Evolutionary conservation across 2,329 filamentous ascomycete species (phyloP), one percentile per base, ranked within the genome.

Genomic region (Rhytidhysteron rufulum): DNA sequence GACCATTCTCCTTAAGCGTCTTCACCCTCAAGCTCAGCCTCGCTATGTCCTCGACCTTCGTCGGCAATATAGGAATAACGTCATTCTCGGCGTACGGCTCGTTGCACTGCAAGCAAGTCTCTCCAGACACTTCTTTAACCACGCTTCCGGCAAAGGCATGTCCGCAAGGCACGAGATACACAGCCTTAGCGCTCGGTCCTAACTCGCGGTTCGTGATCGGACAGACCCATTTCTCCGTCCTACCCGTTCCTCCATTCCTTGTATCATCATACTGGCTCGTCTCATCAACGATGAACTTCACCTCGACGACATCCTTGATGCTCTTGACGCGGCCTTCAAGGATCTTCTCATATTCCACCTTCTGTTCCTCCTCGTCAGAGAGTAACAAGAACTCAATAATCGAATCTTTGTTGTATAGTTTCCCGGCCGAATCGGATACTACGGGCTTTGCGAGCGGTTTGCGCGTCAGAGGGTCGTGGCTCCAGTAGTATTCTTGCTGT

Each of bases 361-460:
- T 77, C 48, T 70, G 72, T 33, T 72, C 70, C 15, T 69, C 79
- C 27, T 78, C 71, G 25, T 75, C 73, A 32, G 69, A 68, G 0
- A 73, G 72, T 2, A 87, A 69, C 2, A 88, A 69, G 46, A 76
- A 82, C 55, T 84, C 79, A 41, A 98, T 74, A 16, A 97, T 77
- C 0, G 88, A 82, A 61, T 97, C 90, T 68, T 97, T 97, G 62
- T 95, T 97, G 75, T 95, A 98, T 0, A 98, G 75, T 16, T 83
- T 82, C 1, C 94, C 94, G 4, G 79, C 76, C 47, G 78, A 85
- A 66, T 98, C 93, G 0, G 89, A 93, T 0, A 95, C 90, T 13
- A 90, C 79, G 4, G 86, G 85, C 32, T 80, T 72, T 17, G 82
- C 77, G 16, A 98, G 78, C 0, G 80, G 78, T 43, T 83, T 80